These are phyloP conservation scores for Haematococcus sp. DNA, from an alignment of 139 green algal species.

Conservation along the genomic window DNA sequence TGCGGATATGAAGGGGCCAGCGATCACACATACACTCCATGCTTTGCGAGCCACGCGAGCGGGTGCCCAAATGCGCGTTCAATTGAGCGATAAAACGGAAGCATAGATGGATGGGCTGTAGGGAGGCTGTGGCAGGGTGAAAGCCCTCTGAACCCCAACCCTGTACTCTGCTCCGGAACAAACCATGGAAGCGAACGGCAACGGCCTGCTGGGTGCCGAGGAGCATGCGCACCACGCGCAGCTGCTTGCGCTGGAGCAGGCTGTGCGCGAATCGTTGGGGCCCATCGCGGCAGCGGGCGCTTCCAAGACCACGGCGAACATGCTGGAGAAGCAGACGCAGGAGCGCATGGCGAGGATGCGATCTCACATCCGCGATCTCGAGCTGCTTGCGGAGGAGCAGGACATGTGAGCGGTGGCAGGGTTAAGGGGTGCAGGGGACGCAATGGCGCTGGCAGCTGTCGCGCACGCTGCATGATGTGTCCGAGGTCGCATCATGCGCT, in stretches of 20 bases:
- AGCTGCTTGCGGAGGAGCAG: constrained; percentile 73
- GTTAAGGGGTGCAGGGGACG: background rate
- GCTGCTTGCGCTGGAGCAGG: background rate
- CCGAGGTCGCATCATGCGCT: background rate
- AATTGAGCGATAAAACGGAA: too few species aligned
- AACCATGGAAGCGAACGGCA: too few species aligned
- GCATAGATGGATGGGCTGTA: too few species aligned
- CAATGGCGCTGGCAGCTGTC: background rate
- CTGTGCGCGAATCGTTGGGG: background rate
- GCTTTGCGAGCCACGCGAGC: too few species aligned
- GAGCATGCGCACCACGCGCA: constrained; percentile 5
- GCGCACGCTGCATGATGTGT: background rate
- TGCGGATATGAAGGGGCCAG: too few species aligned
- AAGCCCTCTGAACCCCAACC: too few species aligned
- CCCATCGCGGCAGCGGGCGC: background rate
- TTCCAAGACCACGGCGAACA: background rate
- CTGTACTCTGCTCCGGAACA: too few species aligned
- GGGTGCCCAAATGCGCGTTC: too few species aligned
- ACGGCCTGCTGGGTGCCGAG: constrained; percentile 4
- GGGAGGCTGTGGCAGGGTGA: too few species aligned
- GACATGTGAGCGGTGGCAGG: constrained; percentile 63
- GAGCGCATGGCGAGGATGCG: constrained; percentile 38
- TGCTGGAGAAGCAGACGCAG: constrained; percentile 29
- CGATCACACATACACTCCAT: too few species aligned
- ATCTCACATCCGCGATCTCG: constrained; percentile 52